phyloP scores from a whole-genome alignment of 495 filamentous ascomycete genomes.

The Neurospora terricola region DNA sequence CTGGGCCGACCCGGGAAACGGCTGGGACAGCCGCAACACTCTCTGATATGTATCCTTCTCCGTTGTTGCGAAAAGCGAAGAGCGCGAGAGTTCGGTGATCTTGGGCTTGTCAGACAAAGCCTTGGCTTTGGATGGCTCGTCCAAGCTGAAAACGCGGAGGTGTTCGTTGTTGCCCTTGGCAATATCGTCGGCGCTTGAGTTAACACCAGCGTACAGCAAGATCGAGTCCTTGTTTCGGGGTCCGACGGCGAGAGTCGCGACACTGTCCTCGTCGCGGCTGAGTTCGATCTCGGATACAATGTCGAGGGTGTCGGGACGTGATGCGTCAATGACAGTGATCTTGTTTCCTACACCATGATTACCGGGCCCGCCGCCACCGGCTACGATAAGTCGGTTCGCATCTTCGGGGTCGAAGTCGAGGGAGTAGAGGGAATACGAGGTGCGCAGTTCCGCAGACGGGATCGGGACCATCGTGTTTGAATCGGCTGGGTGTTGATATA shows the following conservation, averaged over 20 bases:
- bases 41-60: constrained; percentile 57
- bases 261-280: constrained; percentile 82
- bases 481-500: background rate
- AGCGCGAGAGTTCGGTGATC: constrained; percentile 45
- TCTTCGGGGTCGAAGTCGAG: constrained; percentile 82
- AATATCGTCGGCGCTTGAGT: constrained; percentile 63
- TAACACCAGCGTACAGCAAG: constrained; percentile 72
- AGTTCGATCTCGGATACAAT: constrained; percentile 68
- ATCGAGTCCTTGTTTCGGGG: constrained; percentile 44
- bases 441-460: constrained; percentile 19
- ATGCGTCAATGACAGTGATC: constrained; percentile 67
- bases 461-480: constrained; percentile 16
- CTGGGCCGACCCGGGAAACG: constrained; percentile 43
- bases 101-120: constrained; percentile 26
- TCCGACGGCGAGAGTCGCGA: constrained; percentile 67
- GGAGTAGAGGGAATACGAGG: constrained; percentile 82
- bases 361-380: constrained; percentile 79
- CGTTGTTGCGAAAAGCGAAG: constrained; percentile 53
- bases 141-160: constrained; percentile 67
- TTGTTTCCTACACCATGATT: constrained; percentile 84
- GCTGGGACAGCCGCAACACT: constrained; percentile 58
- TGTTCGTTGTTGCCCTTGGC: constrained; percentile 77
- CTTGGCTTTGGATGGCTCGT: constrained; percentile 35
- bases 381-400: constrained; percentile 67
- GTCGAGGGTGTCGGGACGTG: constrained; percentile 47